Conservation (phyloP, 2,329 filamentous ascomycete genomes). For the Plenodomus lindquistii region DNA sequence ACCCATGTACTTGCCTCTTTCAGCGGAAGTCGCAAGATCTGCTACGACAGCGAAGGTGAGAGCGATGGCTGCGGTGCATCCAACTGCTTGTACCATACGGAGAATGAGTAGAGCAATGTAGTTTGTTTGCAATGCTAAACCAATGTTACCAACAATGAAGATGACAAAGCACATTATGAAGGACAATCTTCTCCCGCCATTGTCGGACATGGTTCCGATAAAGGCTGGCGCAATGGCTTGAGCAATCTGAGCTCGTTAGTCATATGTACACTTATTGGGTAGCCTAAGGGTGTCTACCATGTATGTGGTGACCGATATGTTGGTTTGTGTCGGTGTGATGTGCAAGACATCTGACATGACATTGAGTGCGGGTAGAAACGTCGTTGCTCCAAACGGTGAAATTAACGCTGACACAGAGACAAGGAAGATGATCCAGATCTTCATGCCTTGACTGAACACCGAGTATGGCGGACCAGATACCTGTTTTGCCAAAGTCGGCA, state of each 20-base stretch:
- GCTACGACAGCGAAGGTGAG: conserved; percentile 72
- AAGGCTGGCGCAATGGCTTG: conserved; percentile 60
- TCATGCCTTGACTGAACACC: conserved; percentile 37
- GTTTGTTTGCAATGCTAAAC: conserved; percentile 43
- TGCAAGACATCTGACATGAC: conserved; percentile 43
- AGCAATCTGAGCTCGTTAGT: conserved; percentile 29
- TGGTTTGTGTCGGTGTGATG: conserved; percentile 51
- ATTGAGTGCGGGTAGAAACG: conserved; percentile 44
- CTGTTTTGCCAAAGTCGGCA: conserved; percentile 18
- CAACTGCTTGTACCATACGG: conserved; percentile 45
- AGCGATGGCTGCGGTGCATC: conserved; percentile 51
- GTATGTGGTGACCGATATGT: conserved; percentile 58
- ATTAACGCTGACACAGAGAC: conserved; percentile 53
- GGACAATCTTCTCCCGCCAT: conserved; percentile 55
- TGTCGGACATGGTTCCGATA: conserved; percentile 57
- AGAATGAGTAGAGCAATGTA: conserved; percentile 42
- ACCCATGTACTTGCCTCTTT: conserved; percentile 75
- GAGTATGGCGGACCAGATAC: conserved; percentile 36
- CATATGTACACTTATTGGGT: background rate
- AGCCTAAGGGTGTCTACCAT: conserved; percentile 32
- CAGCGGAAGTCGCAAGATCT: conserved; percentile 69
- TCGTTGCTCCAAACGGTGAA: conserved; percentile 51
- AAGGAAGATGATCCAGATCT: conserved; percentile 55
- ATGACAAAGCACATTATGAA: conserved; percentile 52
- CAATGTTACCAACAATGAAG: conserved; percentile 43